phyloP scores from a whole-genome alignment of 1,284 basidiomycete genomes.

The Agroathelia rolfsii region DNA sequence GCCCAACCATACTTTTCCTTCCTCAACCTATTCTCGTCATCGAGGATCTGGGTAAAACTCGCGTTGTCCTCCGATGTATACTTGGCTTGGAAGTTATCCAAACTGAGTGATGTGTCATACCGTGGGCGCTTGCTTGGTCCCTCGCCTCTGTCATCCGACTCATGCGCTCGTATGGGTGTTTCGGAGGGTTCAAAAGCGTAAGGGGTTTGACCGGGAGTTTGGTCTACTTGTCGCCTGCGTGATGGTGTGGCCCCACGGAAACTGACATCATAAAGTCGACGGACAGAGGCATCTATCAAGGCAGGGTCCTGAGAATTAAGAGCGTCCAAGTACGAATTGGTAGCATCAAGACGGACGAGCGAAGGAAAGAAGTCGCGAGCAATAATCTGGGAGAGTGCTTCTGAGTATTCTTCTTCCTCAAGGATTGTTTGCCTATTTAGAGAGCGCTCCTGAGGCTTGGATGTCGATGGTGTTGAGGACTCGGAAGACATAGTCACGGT shows the following conservation, averaged over 20 bases:
- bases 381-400: constrained; percentile 87
- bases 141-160: constrained; percentile 22
- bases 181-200: constrained; percentile 51
- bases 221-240: constrained; percentile 27
- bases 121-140: constrained; percentile 44
- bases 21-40: constrained; percentile 76
- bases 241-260: constrained; percentile 48
- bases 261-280: constrained; percentile 55
- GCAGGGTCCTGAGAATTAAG: constrained; percentile 62
- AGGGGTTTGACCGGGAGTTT: constrained; percentile 59
- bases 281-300: constrained; percentile 65
- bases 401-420: constrained; percentile 94
- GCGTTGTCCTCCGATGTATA: constrained; percentile 96
- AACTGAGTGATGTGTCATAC: constrained; percentile 50
- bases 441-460: constrained; percentile 33
- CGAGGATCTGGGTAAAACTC: constrained; percentile 83
- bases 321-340: constrained; percentile 77
- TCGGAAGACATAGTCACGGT: constrained; percentile 13
- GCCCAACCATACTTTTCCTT: constrained; percentile 82
- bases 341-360: constrained; percentile 78
- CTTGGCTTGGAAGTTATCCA: constrained; percentile 80
- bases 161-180: constrained; percentile 48
- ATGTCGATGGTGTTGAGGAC: constrained; percentile 11
- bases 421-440: constrained; percentile 65
- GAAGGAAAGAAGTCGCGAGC: constrained; percentile 96